phyloP scores from a whole-genome alignment of 2,329 filamentous ascomycete species.

The Verticillium albo-atrum region DNA sequence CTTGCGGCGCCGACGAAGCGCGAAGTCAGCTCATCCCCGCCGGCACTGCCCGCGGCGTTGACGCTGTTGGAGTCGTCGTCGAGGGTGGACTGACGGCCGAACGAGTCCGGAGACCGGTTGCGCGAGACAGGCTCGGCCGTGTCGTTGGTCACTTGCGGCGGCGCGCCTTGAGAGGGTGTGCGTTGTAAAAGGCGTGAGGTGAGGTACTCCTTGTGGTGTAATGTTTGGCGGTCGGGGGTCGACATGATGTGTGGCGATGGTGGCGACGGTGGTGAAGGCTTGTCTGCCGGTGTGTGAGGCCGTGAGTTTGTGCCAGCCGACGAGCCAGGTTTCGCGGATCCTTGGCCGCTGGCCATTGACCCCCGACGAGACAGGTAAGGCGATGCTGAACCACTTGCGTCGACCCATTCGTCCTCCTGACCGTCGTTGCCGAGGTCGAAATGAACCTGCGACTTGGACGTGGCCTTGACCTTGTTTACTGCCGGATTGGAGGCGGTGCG shows the following conservation, averaged over 20 bases:
- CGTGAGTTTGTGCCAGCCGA: conserved; percentile 25
- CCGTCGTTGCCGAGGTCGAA: conserved; percentile 57
- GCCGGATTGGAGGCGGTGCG: conserved; percentile 47
- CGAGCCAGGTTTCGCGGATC: conserved; percentile 34
- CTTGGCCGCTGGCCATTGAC: conserved; percentile 34
- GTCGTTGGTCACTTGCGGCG: conserved; percentile 62
- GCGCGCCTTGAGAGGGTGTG: conserved; percentile 55
- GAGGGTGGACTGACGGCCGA: conserved; percentile 32
- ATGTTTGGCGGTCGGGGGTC: conserved; percentile 34
- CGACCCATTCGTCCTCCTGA: conserved; percentile 60
- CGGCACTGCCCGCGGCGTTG: conserved; percentile 8
- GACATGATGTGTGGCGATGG: conserved; percentile 11
- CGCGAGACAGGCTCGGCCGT: conserved; percentile 41
- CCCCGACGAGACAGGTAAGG: conserved; percentile 48
- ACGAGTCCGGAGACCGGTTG: conserved; percentile 28
- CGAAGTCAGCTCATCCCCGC: conserved; percentile 42
- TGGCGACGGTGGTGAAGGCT: conserved; percentile 14
- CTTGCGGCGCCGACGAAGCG: conserved; percentile 52
- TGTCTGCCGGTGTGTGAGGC: conserved; percentile 25
- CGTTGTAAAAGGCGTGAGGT: conserved; percentile 65
- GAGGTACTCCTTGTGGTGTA: conserved; percentile 59
- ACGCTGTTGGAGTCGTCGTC: conserved; percentile 27
- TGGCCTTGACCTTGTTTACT: conserved; percentile 36
- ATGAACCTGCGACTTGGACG: conserved; percentile 49
- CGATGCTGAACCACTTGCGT: conserved; percentile 60